Percentiles rank a stretch among this genome's conserved stretches.
phyloP scores from a whole-genome alignment of 257 asterid genomes.

The Marsdenia floribunda region DNA sequence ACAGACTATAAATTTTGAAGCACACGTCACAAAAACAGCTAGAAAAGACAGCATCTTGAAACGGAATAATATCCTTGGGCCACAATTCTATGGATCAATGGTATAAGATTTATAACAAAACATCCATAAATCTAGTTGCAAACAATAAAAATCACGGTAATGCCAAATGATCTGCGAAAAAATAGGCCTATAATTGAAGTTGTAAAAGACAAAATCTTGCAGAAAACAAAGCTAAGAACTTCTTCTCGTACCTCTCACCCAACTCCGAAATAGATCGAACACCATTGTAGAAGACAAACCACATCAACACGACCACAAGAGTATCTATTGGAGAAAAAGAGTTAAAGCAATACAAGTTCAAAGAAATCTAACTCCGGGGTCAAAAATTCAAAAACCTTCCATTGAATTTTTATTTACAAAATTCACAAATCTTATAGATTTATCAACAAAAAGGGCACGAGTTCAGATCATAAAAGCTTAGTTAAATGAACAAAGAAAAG shows the following conservation, averaged over 20 bases:
- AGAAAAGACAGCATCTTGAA: background rate
- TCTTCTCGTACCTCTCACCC: constrained; percentile 27
- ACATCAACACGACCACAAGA: constrained; percentile 43
- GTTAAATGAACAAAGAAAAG: constrained; percentile 16
- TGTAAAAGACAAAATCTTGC: background rate
- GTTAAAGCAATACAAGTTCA: constrained; percentile 23
- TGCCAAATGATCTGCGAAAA: background rate
- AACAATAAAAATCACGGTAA: background rate
- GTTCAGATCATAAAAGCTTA: background rate
- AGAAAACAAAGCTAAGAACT: background rate
- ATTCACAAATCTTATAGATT: background rate
- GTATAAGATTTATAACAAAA: background rate
- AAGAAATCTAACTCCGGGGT: background rate
- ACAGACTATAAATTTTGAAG: background rate
- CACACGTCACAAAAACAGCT: background rate
- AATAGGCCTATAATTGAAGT: too few relatives aligned
- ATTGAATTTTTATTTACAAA: background rate
- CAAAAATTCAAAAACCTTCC: background rate
- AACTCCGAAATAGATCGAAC: constrained; percentile 26
- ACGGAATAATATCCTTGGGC: background rate
- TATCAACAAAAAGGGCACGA: background rate
- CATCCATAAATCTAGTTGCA: background rate
- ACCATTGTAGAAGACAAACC: constrained; percentile 40
- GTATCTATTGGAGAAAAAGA: constrained; percentile 23
- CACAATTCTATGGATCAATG: background rate